Conservation (phyloP, 176 grass and related monocot genomes). For the Bromus sterilis region DNA sequence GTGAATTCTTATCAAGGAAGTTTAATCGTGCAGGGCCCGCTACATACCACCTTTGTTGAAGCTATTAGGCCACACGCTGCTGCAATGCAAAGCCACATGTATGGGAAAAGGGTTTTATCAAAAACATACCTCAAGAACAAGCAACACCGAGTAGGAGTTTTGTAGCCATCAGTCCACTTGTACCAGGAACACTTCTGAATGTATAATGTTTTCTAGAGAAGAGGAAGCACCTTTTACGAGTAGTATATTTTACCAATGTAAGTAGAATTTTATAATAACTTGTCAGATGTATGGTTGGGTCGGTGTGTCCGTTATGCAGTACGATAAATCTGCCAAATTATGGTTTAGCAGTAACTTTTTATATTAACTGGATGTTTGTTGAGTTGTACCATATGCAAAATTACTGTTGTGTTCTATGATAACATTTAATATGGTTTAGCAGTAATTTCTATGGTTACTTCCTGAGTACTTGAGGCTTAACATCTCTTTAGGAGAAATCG, state of each 20-base stretch:
- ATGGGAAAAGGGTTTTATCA: slow-evolving; percentile 62
- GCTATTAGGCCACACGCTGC: slow-evolving; percentile 36
- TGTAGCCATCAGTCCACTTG: background rate
- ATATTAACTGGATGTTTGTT: slow-evolving; percentile 8
- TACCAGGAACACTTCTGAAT: background rate
- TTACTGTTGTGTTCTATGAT: no score
- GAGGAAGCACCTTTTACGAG: background rate
- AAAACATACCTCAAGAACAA: slow-evolving; percentile 58
- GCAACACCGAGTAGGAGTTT: slow-evolving; percentile 18
- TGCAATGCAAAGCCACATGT: slow-evolving; percentile 36
- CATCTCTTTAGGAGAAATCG: no score
- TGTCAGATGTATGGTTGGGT: background rate
- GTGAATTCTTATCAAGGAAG: slow-evolving; percentile 5
- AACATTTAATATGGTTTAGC: no score
- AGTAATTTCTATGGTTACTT: no score
- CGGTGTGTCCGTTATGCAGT: slow-evolving; percentile 1
- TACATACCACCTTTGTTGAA: slow-evolving; percentile 33
- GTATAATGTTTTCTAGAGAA: slow-evolving; percentile 11
- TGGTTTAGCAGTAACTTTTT: slow-evolving; percentile 29
- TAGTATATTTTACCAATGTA: slow-evolving; percentile 15
- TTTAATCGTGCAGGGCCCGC: slow-evolving; percentile 32
- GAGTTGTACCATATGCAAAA: slow-evolving; percentile 14
- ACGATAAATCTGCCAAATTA: slow-evolving; percentile 14
- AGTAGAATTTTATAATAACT: background rate
- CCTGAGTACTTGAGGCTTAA: no score